A percentile compares a stretch with the other conserved stretches of the same genome.
Conservation (phyloP, 306 rosid genomes). For the Pterocarpus macrocarpus region DNA sequence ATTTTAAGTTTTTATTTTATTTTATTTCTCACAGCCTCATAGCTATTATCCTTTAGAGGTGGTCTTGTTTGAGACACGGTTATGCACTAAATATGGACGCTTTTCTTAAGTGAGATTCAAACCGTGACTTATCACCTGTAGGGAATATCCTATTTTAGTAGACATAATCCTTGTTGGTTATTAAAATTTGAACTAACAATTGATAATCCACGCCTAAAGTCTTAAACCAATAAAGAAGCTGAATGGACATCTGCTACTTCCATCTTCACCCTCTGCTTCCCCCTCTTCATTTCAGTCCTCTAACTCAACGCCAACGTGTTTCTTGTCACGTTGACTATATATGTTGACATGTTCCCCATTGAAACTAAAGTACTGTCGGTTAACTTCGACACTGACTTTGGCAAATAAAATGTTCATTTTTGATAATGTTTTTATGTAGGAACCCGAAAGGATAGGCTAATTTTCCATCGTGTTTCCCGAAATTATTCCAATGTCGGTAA, state of each 20-base stretch:
- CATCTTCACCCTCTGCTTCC: neutral
- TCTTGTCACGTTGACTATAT: conserved; percentile 7
- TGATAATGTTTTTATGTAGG: no score
- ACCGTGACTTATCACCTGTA: no score
- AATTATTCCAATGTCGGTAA: neutral
- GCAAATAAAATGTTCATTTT: neutral
- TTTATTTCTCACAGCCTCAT: no score
- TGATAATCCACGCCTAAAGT: neutral
- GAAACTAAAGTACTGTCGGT: conserved; percentile 5
- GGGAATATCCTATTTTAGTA: no score
- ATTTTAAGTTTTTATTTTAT: neutral
- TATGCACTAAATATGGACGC: no score
- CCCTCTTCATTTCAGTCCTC: no score
- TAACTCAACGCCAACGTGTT: no score
- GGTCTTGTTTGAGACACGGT: no score
- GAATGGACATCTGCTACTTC: neutral
- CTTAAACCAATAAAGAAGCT: neutral
- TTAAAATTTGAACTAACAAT: neutral
- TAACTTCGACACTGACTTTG: conserved; percentile 2
- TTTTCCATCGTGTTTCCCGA: neutral
- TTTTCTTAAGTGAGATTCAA: no score
- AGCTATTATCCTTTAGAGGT: no score
- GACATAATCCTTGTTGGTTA: no score
- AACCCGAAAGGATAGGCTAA: no score
- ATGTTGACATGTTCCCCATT: conserved; percentile 20